Percentiles rank a stretch among this genome's conserved stretches.
phyloP scores from a whole-genome alignment of 495 filamentous ascomycete genomes.

The Cercophora sp. region DNA sequence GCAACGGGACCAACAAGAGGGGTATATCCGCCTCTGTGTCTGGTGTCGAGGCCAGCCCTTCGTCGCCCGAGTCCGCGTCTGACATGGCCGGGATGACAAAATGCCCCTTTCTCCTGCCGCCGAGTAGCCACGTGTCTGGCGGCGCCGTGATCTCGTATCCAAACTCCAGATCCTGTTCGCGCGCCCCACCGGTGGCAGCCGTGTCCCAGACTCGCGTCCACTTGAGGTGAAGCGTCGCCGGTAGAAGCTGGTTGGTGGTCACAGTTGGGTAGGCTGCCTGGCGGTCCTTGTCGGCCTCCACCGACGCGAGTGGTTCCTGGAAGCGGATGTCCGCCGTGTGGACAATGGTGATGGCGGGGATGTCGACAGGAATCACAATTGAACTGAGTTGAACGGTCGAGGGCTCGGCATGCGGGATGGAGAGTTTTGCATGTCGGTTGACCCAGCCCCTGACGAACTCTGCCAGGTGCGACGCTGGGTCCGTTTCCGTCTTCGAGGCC shows the following conservation, averaged over 20 bases:
- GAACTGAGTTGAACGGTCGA: constrained; percentile 30
- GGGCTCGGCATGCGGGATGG: constrained; percentile 18
- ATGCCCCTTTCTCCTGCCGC: constrained; percentile 72
- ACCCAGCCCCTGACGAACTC: constrained; percentile 40
- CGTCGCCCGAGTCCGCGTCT: constrained; percentile 28
- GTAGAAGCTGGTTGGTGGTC: constrained; percentile 63
- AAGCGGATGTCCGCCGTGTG: constrained; percentile 75
- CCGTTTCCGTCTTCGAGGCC: constrained; percentile 13
- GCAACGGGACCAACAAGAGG: constrained; percentile 72
- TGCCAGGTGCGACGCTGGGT: constrained; percentile 25
- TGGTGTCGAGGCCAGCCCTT: constrained; percentile 38
- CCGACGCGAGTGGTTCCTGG: constrained; percentile 28
- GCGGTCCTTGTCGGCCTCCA: constrained; percentile 19
- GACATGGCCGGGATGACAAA: constrained; percentile 56
- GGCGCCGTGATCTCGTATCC: constrained; percentile 77
- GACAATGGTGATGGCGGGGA: constrained; percentile 81
- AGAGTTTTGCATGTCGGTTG: constrained; percentile 29
- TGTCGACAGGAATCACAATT: constrained; percentile 72
- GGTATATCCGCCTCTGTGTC: constrained; percentile 49
- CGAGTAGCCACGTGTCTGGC: constrained; percentile 76
- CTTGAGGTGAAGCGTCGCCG: constrained; percentile 65
- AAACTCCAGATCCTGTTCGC: constrained; percentile 63
- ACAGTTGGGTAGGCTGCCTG: constrained; percentile 36
- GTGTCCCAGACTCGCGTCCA: constrained; percentile 79
- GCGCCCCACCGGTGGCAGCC: constrained; percentile 20